phyloP scores from a whole-genome alignment of 2,329 filamentous ascomycete species.

The Trichoderma hamatum region DNA sequence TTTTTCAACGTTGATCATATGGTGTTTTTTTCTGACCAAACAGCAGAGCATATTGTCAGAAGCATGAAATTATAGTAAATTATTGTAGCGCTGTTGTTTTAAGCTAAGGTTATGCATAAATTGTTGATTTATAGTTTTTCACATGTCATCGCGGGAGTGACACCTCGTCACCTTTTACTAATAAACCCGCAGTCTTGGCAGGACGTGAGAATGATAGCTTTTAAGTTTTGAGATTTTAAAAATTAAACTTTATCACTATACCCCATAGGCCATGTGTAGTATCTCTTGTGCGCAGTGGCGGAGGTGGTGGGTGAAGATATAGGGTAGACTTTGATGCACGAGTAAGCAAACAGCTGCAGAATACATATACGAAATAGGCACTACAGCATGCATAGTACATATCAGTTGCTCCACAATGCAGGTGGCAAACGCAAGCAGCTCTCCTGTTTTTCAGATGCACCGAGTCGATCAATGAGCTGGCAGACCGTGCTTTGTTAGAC shows the following conservation, averaged over 20 bases:
- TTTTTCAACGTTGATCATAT: background rate
- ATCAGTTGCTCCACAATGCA: background rate
- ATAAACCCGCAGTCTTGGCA: background rate
- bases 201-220: background rate
- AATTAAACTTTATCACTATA: background rate
- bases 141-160: background rate
- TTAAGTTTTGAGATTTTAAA: background rate
- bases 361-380: too few relatives aligned
- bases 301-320: background rate
- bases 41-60: background rate
- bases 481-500: background rate
- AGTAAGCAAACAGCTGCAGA: background rate
- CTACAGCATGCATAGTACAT: background rate
- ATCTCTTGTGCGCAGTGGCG: background rate
- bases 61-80: background rate
- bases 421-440: background rate
- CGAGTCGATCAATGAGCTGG: slow-evolving; percentile 4
- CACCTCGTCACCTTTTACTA: background rate
- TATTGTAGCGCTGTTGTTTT: background rate
- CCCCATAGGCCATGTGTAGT: background rate
- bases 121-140: background rate
- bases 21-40: background rate
- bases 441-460: background rate
- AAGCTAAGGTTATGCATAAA: background rate
- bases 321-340: background rate